Evolutionary conservation across 1,139 yeast species (phyloP).

Genomic region (Yamadazyma trypodendri): DNA sequence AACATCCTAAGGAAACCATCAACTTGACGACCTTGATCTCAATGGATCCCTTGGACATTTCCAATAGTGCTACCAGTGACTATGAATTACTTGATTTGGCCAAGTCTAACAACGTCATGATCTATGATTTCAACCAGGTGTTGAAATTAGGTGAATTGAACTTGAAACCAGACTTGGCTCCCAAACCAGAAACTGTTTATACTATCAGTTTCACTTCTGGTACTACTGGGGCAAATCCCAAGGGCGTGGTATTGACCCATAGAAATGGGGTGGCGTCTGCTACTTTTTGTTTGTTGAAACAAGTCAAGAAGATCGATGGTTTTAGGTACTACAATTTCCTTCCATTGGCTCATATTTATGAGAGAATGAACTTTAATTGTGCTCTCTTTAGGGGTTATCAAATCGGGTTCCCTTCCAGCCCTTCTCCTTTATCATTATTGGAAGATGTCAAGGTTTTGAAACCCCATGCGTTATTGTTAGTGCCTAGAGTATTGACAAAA

Average conservation of each 20-base stretch:
- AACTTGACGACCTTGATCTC: constrained; percentile 35
- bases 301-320: neutral
- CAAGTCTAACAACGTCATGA: constrained; percentile 22
- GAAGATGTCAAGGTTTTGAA: constrained; percentile 57
- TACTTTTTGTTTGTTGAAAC: constrained; percentile 21
- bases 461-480: constrained; percentile 55
- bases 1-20: constrained; percentile 22
- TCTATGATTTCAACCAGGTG: constrained; percentile 53
- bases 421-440: constrained; percentile 45
- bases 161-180: constrained; percentile 47
- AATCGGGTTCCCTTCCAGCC: constrained; percentile 46
- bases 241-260: constrained; percentile 69
- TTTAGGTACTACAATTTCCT: constrained; percentile 19
- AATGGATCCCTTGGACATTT: constrained; percentile 39
- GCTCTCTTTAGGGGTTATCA: constrained; percentile 34
- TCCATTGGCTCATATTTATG: constrained; percentile 40
- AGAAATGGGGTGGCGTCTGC: constrained; percentile 51
- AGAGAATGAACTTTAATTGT: constrained; percentile 32
- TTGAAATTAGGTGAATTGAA: constrained; percentile 52
- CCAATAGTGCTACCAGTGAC: constrained; percentile 15
- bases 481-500: constrained; percentile 66
- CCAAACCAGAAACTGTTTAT: constrained; percentile 52
- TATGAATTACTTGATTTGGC: constrained; percentile 20
- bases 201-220: constrained; percentile 80
- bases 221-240: constrained; percentile 67